Conservation (phyloP, 169 alveolate species). For the Cryptosporidium viatorum region DNA sequence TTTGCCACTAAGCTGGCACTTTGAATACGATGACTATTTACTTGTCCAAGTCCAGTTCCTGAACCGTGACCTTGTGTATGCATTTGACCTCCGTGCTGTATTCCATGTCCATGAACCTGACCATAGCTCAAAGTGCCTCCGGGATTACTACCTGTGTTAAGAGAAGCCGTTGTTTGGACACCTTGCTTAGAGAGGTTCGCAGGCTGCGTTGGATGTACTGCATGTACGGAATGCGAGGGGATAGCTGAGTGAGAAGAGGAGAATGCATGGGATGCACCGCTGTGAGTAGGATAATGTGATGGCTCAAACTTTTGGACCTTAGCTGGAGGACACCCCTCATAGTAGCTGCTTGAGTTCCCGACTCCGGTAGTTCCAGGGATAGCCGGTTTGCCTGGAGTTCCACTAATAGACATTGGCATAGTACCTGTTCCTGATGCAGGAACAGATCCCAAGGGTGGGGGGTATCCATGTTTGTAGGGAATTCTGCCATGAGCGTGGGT, state of each 20-base stretch:
- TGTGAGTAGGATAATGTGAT: not conserved
- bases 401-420: not conserved
- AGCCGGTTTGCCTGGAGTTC: not conserved
- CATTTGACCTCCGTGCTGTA: not conserved
- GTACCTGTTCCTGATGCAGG: not conserved
- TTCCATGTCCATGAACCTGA: not conserved
- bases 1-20: not conserved
- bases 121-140: not conserved
- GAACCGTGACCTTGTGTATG: not conserved
- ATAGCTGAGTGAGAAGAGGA: not conserved
- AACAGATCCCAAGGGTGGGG: not conserved
- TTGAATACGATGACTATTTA: not conserved
- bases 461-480: not conserved
- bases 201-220: not conserved
- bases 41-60: not conserved
- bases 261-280: not conserved
- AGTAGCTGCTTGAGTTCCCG: not conserved
- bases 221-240: not conserved
- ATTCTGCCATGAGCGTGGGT: not conserved
- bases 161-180: not conserved
- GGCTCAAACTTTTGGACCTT: conserved; percentile 16
- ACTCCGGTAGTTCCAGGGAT: not conserved
- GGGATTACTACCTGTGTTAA: not conserved
- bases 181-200: not conserved
- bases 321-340: conserved; percentile 18